These are phyloP conservation scores for Phoma sp. DNA, from an alignment of 2,329 filamentous ascomycete species.

Conservation along the genomic window DNA sequence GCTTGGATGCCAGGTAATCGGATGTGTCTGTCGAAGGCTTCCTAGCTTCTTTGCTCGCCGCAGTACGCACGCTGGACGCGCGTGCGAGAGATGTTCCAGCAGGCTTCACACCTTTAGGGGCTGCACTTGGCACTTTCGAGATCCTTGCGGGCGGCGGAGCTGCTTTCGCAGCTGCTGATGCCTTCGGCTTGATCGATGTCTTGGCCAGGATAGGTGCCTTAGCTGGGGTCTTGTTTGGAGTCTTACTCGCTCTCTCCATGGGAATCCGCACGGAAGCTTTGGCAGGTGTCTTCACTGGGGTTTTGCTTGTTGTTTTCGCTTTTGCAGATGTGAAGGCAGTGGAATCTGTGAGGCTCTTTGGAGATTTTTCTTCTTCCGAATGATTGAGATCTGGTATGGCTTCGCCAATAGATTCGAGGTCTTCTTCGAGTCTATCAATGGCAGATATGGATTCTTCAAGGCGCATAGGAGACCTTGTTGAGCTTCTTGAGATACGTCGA, in stretches of 20 bases:
- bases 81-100: slow-evolving; percentile 31
- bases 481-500: slow-evolving; percentile 31
- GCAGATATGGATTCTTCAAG: slow-evolving; percentile 57
- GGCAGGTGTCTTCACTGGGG: background rate
- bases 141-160: slow-evolving; percentile 23
- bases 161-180: background rate
- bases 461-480: slow-evolving; percentile 41
- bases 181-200: background rate
- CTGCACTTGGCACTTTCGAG: slow-evolving; percentile 35
- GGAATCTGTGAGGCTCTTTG: slow-evolving; percentile 24
- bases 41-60: slow-evolving; percentile 28
- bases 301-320: slow-evolving; percentile 14
- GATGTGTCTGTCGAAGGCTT: slow-evolving; percentile 34
- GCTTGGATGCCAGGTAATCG: slow-evolving; percentile 52
- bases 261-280: background rate
- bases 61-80: slow-evolving; percentile 35
- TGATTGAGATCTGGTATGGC: slow-evolving; percentile 46
- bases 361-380: slow-evolving; percentile 38
- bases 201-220: background rate
- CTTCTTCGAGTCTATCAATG: slow-evolving; percentile 59
- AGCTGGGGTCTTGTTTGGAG: background rate
- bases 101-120: slow-evolving; percentile 39
- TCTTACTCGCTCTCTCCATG: background rate
- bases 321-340: slow-evolving; percentile 8
- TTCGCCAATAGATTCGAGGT: slow-evolving; percentile 55